A percentile compares a stretch with the other conserved stretches of the same genome.
Evolutionary conservation across 495 filamentous ascomycete genomes (phyloP).

Genomic region (Penicillium fimorum): DNA sequence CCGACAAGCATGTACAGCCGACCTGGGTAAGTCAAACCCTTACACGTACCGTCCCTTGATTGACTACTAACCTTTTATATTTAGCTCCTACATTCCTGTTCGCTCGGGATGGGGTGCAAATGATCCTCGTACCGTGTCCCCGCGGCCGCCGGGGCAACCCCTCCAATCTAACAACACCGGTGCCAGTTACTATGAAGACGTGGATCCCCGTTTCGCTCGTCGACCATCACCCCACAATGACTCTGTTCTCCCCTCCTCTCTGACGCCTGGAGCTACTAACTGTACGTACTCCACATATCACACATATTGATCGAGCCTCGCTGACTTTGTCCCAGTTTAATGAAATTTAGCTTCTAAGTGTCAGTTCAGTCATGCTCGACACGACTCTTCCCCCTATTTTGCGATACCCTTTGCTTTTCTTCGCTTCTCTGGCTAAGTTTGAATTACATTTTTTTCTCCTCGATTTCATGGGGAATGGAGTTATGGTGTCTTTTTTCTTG

Average conservation of each 20-base stretch:
- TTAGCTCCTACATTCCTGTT: conserved; percentile 62
- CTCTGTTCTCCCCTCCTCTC: conserved; percentile 28
- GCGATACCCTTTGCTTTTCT: conserved; percentile 28
- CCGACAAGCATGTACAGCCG: conserved; percentile 67
- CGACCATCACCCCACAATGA: conserved; percentile 31
- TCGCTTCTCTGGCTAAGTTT: conserved; percentile 15
- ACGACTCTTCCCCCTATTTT: conserved; percentile 11
- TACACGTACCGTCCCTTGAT: conserved; percentile 2
- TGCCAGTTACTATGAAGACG: conserved; percentile 82
- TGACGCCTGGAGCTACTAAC: conserved; percentile 36
- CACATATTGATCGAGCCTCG: not conserved
- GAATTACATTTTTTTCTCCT: conserved; percentile 16
- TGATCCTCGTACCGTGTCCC: conserved; percentile 22
- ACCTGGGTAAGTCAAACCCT: conserved; percentile 62
- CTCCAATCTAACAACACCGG: conserved; percentile 5
- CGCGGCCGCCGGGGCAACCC: conserved; percentile 13
- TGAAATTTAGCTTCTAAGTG: conserved; percentile 9
- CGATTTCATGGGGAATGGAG: conserved; percentile 22
- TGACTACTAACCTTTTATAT: conserved; percentile 29
- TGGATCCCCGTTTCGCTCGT: conserved; percentile 80
- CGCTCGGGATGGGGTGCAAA: conserved; percentile 46
- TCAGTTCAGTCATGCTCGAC: conserved; percentile 3
- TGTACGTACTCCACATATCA: conserved; percentile 26
- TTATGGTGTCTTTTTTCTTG: conserved; percentile 15
- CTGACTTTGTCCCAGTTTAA: conserved; percentile 20